These are phyloP conservation scores for Fraxinus baroniana DNA, from an alignment of 305 asterid species.

Conservation along the genomic window DNA sequence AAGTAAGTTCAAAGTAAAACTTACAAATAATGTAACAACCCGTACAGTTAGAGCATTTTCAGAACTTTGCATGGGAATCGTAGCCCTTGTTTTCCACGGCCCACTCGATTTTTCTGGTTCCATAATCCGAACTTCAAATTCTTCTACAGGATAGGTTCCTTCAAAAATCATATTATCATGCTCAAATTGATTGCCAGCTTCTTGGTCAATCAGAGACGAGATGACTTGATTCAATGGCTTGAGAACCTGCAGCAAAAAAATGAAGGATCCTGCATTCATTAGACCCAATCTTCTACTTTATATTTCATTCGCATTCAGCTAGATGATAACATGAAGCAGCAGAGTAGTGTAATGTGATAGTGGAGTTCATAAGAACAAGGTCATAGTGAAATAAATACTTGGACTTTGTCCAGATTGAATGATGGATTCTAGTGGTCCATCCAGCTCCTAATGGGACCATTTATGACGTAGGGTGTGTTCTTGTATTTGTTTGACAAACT, in stretches of 20 bases:
- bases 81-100: constrained; percentile 85
- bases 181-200: constrained; percentile 81
- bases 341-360: constrained; percentile 12
- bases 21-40: constrained; percentile 81
- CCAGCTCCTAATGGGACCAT: neutral
- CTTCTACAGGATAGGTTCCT: constrained; percentile 88
- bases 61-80: constrained; percentile 89
- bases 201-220: constrained; percentile 90
- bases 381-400: neutral
- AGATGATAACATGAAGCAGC: constrained; percentile 11
- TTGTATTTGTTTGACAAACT: neutral
- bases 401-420: neutral
- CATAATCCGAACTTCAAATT: constrained; percentile 89
- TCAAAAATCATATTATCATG: constrained; percentile 62
- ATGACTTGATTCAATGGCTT: constrained; percentile 91
- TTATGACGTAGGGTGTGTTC: neutral
- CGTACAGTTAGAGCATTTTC: constrained; percentile 94
- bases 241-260: constrained; percentile 47
- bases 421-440: constrained; percentile 13
- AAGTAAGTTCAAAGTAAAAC: constrained; percentile 39
- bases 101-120: constrained; percentile 86
- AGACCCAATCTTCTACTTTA: constrained; percentile 18
- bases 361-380: constrained; percentile 10
- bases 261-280: constrained; percentile 10
- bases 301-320: constrained; percentile 8